These are phyloP conservation scores for Schoenoplectus triqueter DNA, from an alignment of 202 grass and related monocot genomes.

Conservation along the genomic window DNA sequence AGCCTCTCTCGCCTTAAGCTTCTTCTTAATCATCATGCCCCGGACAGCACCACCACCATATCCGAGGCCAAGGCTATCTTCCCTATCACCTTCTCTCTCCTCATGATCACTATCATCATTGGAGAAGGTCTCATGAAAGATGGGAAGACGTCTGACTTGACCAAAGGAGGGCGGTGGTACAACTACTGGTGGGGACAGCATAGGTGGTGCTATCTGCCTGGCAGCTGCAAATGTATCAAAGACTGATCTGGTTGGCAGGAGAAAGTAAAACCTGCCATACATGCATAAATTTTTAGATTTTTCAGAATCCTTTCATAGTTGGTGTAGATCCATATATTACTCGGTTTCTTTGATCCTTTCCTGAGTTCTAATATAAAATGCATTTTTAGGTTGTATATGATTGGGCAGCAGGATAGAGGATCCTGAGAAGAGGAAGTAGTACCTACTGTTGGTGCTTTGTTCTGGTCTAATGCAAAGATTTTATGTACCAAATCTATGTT, in stretches of 20 bases:
- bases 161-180: constrained; percentile 6
- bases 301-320: not conserved
- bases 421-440: not conserved
- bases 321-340: constrained; percentile 5
- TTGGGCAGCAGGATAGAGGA: not conserved
- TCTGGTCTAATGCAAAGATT: constrained; percentile 13
- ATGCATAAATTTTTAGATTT: not conserved
- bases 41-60: constrained; percentile 22
- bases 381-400: not conserved
- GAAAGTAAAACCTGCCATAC: constrained; percentile 67
- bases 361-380: not conserved
- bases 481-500: not conserved
- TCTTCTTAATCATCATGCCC: constrained; percentile 29
- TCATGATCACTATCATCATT: constrained; percentile 25
- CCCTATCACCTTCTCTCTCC: constrained; percentile 30
- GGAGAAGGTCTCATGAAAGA: constrained; percentile 30
- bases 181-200: not conserved
- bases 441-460: not conserved
- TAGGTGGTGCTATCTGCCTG: constrained; percentile 8
- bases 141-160: constrained; percentile 25
- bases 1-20: constrained; percentile 16
- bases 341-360: not conserved
- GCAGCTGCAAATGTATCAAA: constrained; percentile 41
- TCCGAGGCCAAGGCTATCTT: not conserved
- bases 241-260: constrained; percentile 73